These are phyloP conservation scores for Nannizzia gypsea DNA, from an alignment of 2,329 filamentous ascomycete species.

Conservation along the genomic window DNA sequence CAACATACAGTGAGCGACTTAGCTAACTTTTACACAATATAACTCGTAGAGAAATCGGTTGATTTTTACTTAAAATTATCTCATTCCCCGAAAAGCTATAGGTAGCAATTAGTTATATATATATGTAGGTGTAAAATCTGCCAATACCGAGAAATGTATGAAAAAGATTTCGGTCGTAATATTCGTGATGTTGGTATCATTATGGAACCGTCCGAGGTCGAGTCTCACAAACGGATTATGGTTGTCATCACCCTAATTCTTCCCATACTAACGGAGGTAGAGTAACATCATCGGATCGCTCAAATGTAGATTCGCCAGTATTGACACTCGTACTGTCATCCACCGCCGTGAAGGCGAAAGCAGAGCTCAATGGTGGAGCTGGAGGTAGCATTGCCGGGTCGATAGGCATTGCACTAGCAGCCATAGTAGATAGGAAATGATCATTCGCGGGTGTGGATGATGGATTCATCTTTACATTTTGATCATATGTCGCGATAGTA, in stretches of 20 bases:
- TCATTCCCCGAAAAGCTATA: background rate
- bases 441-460: background rate
- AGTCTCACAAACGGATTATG: background rate
- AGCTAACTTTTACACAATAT: too few species aligned
- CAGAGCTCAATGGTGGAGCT: slow-evolving; percentile 20
- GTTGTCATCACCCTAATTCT: slow-evolving; percentile 19
- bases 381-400: slow-evolving; percentile 26
- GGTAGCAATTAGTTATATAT: background rate
- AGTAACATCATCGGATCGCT: slow-evolving; percentile 29
- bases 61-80: background rate
- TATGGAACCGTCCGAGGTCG: background rate
- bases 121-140: too few species aligned
- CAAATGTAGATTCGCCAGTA: slow-evolving; percentile 3
- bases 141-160: background rate
- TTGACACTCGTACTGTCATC: slow-evolving; percentile 22
- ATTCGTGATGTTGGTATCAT: background rate
- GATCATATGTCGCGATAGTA: background rate
- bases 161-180: background rate
- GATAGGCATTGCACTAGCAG: slow-evolving; percentile 16
- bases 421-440: background rate
- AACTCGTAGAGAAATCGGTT: background rate
- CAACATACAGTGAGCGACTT: background rate
- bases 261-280: slow-evolving; percentile 33
- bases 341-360: slow-evolving; percentile 22
- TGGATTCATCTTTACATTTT: background rate